A percentile compares a stretch with the other conserved stretches of the same genome.
These are phyloP conservation scores for Blepharisma undulans DNA, from an alignment of 169 alveolate genomes.

Conservation along the genomic window DNA sequence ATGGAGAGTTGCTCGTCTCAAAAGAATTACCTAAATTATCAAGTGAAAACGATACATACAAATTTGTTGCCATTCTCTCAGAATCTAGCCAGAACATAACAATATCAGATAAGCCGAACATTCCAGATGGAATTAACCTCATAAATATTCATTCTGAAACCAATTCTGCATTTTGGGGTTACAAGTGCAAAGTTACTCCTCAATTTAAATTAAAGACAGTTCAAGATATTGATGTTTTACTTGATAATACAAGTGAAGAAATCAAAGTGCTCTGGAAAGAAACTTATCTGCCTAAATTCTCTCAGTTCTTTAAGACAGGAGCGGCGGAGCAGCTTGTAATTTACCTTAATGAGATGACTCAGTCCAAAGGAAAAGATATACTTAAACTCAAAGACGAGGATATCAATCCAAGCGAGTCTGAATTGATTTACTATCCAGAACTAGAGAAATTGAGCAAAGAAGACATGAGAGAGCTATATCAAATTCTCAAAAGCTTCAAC, in stretches of 20 bases:
- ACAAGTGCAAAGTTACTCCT: conserved; percentile 22
- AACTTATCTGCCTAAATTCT: background rate
- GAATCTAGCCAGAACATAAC: background rate
- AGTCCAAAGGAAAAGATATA: background rate
- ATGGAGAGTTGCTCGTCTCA: background rate
- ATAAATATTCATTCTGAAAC: background rate
- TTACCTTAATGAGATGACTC: background rate
- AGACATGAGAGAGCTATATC: conserved; percentile 6
- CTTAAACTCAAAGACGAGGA: background rate
- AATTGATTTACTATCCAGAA: conserved; percentile 31
- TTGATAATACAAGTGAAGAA: background rate
- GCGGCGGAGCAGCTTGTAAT: conserved; percentile 33
- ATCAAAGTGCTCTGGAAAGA: background rate
- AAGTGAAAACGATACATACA: background rate
- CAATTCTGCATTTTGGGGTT: background rate
- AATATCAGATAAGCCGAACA: background rate
- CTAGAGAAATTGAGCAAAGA: conserved; percentile 29
- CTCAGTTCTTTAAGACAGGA: background rate
- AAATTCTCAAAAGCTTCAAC: conserved; percentile 9
- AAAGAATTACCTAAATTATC: background rate
- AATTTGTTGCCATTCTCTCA: background rate
- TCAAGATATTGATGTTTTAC: background rate
- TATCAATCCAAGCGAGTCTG: conserved; percentile 9
- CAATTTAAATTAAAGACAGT: background rate
- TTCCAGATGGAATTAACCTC: background rate